phyloP scores from a whole-genome alignment of 192 early-diverging fungal genomes.

The Backusella westeae region DNA sequence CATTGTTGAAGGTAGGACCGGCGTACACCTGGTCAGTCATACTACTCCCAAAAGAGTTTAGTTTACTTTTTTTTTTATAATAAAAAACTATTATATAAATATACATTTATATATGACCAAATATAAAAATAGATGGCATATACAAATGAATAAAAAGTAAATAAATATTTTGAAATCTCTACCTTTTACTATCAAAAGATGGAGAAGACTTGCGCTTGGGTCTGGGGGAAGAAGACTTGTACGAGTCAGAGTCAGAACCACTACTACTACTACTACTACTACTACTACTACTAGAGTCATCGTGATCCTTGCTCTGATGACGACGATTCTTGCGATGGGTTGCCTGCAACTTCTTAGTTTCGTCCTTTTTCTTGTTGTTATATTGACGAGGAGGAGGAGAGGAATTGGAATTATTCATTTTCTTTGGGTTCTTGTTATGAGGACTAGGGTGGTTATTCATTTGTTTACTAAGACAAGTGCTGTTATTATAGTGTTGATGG shows the following conservation, averaged over 20 bases:
- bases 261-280: not conserved
- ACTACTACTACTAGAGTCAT: not conserved
- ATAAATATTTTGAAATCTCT: not conserved
- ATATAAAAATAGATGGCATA: constrained; percentile 19
- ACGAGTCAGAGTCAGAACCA: constrained; percentile 7
- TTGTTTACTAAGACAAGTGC: not conserved
- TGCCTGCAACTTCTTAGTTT: constrained; percentile 12
- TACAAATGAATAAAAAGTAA: not conserved
- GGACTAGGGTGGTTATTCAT: not conserved
- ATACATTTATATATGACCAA: not conserved
- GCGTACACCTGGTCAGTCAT: constrained; percentile 41
- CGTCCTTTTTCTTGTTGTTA: not conserved
- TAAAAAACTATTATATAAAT: not conserved
- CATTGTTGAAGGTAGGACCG: constrained; percentile 57
- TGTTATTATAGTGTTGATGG: not conserved
- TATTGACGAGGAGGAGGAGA: constrained; percentile 1
- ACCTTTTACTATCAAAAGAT: constrained; percentile 13
- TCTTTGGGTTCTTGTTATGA: not conserved
- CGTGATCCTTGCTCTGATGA: not conserved
- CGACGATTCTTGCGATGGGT: constrained; percentile 3
- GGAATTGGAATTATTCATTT: not conserved
- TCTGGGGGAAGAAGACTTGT: not conserved
- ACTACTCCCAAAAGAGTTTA: constrained; percentile 1
- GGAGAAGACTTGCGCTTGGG: not conserved
- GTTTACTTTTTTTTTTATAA: not conserved